A percentile compares a stretch with the other conserved stretches of the same genome.
phyloP scores from a whole-genome alignment of 805 yeast genomes.

The Henningerozyma blattae region DNA sequence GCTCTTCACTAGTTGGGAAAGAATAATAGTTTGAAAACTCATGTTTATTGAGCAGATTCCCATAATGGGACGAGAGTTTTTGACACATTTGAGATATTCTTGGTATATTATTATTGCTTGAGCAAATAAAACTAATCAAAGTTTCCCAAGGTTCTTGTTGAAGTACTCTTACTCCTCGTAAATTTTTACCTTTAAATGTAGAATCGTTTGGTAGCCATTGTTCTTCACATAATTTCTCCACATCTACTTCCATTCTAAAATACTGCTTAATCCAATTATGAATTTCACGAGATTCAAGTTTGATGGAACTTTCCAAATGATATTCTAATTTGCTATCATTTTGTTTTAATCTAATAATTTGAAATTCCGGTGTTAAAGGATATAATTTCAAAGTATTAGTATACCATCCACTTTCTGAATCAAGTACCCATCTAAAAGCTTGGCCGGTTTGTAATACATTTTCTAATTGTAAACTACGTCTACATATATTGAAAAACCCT shows the following conservation, averaged over 20 bases:
- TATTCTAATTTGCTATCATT: no score
- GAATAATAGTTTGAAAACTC: slow-evolving; percentile 49
- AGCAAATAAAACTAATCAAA: slow-evolving; percentile 78
- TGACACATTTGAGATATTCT: slow-evolving; percentile 91
- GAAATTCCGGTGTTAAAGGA: no score
- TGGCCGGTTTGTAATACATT: slow-evolving; percentile 25
- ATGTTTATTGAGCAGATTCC: slow-evolving; percentile 41
- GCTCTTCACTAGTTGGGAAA: slow-evolving; percentile 57
- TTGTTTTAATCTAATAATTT: no score
- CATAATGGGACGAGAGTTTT: slow-evolving; percentile 57
- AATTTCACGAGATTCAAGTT: no score
- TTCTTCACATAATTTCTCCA: slow-evolving; percentile 36
- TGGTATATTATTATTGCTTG: slow-evolving; percentile 91
- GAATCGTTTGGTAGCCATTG: slow-evolving; percentile 53
- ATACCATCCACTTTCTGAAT: slow-evolving; percentile 13
- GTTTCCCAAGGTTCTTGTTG: slow-evolving; percentile 98
- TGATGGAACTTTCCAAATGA: no score
- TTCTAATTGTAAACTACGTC: slow-evolving; percentile 47
- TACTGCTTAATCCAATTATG: slow-evolving; percentile 38
- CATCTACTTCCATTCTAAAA: slow-evolving; percentile 50
- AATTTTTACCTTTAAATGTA: slow-evolving; percentile 29
- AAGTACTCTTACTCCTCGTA: slow-evolving; percentile 67
- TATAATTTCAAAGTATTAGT: slow-evolving; percentile 16
- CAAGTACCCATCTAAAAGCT: slow-evolving; percentile 23
- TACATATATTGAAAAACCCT: no score